Evolutionary conservation across 257 asterid species (phyloP).

Genomic region (Haberlea rhodopensis): DNA sequence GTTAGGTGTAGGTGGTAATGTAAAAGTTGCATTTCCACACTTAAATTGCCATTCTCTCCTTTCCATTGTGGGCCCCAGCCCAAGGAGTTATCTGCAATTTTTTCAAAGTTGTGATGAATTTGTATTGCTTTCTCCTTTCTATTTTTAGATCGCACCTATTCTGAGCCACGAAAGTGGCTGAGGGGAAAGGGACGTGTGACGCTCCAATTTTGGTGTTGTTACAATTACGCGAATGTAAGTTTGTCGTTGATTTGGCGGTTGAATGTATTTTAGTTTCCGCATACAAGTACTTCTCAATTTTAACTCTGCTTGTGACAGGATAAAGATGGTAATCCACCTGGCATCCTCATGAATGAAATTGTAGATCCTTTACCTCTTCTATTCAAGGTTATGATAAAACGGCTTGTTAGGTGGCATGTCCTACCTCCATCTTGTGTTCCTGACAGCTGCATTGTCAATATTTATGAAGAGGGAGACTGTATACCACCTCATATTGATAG

Average conservation of each 20-base stretch:
- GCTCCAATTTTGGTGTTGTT: constrained; percentile 88
- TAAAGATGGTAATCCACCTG: constrained; percentile 77
- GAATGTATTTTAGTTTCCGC: neutral
- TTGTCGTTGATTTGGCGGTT: constrained; percentile 12
- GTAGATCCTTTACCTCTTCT: constrained; percentile 76
- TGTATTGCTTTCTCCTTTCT: constrained; percentile 9
- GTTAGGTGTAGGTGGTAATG: neutral
- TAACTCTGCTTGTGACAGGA: constrained; percentile 42
- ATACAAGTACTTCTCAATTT: neutral
- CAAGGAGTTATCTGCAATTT: neutral
- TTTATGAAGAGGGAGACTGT: constrained; percentile 83
- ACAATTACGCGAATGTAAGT: constrained; percentile 67
- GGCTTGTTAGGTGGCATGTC: constrained; percentile 73
- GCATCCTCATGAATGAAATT: constrained; percentile 55
- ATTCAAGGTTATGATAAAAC: constrained; percentile 65
- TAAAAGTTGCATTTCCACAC: neutral
- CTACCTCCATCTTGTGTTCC: constrained; percentile 80
- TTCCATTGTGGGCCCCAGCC: neutral
- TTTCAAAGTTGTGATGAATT: neutral
- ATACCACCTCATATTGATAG: constrained; percentile 93
- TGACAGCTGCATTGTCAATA: constrained; percentile 86
- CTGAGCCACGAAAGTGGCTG: constrained; percentile 90
- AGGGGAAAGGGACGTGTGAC: constrained; percentile 84
- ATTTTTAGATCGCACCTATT: constrained; percentile 59
- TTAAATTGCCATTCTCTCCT: neutral